Percentiles rank a stretch among this genome's conserved stretches.
These are phyloP conservation scores for Kokia cookei DNA, from an alignment of 441 rosid genomes.

Conservation along the genomic window DNA sequence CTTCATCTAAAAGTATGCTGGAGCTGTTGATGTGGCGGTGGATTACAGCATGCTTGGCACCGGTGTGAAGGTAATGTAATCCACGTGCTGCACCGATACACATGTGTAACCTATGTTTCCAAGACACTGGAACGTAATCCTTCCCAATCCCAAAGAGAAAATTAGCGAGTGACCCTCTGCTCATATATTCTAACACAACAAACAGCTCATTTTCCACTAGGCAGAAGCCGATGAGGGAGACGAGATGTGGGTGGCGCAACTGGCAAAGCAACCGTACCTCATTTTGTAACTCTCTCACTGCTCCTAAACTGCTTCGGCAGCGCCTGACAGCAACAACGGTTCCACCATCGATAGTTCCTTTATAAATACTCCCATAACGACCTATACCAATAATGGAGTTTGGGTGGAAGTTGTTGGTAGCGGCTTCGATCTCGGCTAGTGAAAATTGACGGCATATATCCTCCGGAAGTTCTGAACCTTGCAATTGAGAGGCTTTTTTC, in stretches of 20 bases:
- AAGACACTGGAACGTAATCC: constrained; percentile 1
- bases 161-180: constrained; percentile 7
- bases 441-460: constrained; percentile 7
- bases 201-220: constrained; percentile 11
- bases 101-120: background rate
- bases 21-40: constrained; percentile 84
- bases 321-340: background rate
- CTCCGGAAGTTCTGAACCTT: background rate
- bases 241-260: constrained; percentile 31
- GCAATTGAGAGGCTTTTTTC: background rate
- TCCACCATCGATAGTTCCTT: constrained; percentile 18
- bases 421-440: constrained; percentile 18
- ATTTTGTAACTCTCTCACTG: constrained; percentile 13
- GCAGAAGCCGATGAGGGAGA: constrained; percentile 36
- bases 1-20: constrained; percentile 66
- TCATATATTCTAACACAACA: constrained; percentile 25
- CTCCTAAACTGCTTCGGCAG: background rate
- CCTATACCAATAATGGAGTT: background rate
- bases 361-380: background rate
- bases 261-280: constrained; percentile 35
- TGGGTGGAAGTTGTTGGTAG: constrained; percentile 22
- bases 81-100: background rate
- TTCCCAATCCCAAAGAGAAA: background rate
- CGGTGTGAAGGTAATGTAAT: background rate
- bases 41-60: constrained; percentile 13